Conservation (phyloP, 2,329 filamentous ascomycete species). For the Nectriaceae sp. region DNA sequence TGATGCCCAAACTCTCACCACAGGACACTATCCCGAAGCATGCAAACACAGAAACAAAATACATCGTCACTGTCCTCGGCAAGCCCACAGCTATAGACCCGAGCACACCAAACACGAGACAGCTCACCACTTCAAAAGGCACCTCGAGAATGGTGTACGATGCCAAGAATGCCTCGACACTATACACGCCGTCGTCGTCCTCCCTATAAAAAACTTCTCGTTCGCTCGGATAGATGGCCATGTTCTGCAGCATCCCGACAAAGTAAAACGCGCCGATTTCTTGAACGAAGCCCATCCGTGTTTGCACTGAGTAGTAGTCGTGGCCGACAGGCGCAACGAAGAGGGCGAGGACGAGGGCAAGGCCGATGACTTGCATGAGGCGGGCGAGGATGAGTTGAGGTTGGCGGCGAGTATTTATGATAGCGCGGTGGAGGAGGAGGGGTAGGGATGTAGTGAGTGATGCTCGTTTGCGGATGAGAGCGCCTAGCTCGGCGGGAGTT, state of each 20-base stretch:
- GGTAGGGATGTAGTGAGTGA: conserved; percentile 65
- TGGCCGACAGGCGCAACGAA: conserved; percentile 73
- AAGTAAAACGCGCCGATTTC: conserved; percentile 73
- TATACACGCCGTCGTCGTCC: conserved; percentile 72
- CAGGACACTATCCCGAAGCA: conserved; percentile 74
- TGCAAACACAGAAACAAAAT: conserved; percentile 68
- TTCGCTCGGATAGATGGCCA: conserved; percentile 72
- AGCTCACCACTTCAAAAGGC: conserved; percentile 69
- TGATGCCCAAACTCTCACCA: conserved; percentile 75
- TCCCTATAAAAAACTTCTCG: conserved; percentile 78
- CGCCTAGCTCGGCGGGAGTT: conserved; percentile 72
- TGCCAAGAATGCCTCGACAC: conserved; percentile 69
- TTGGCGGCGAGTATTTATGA: conserved; percentile 69
- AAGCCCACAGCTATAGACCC: conserved; percentile 66
- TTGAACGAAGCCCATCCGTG: conserved; percentile 72
- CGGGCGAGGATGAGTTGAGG: conserved; percentile 65
- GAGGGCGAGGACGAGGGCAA: conserved; percentile 63
- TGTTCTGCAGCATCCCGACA: conserved; percentile 78
- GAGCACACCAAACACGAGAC: conserved; percentile 66
- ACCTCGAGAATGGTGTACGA: conserved; percentile 71
- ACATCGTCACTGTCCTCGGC: conserved; percentile 62
- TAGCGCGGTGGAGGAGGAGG: conserved; percentile 65
- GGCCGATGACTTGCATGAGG: conserved; percentile 66
- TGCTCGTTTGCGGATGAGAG: conserved; percentile 63
- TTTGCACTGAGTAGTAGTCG: conserved; percentile 71